These are phyloP conservation scores for Aspergillus unguis DNA, from an alignment of 2,329 filamentous ascomycete genomes.

Conservation along the genomic window DNA sequence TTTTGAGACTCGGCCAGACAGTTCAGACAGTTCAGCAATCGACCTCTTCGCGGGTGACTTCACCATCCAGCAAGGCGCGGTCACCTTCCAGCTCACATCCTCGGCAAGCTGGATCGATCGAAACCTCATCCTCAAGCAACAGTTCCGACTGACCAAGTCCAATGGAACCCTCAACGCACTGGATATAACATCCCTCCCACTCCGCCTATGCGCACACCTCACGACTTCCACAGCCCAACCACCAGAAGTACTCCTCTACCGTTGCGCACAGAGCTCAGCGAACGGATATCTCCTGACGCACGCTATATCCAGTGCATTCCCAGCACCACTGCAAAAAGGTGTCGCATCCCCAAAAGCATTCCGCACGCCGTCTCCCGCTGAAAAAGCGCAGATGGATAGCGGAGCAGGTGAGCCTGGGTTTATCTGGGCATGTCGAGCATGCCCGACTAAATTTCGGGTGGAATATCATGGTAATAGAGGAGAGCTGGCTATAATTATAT, in stretches of 20 bases:
- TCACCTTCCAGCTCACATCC: neutral
- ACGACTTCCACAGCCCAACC: neutral
- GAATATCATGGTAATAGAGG: neutral
- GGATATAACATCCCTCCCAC: neutral
- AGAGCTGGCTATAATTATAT: neutral
- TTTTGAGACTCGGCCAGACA: neutral
- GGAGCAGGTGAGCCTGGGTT: neutral
- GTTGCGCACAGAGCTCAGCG: neutral
- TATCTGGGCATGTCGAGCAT: conserved; percentile 1
- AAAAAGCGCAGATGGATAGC: neutral
- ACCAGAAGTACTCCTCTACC: neutral
- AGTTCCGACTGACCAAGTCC: neutral
- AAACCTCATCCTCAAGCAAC: neutral
- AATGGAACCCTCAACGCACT: neutral
- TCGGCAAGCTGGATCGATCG: neutral
- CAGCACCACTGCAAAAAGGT: neutral
- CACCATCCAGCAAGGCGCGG: neutral
- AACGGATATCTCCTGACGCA: neutral
- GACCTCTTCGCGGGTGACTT: conserved; percentile 1
- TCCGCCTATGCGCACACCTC: conserved; percentile 6
- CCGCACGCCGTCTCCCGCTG: neutral
- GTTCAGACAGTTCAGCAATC: neutral
- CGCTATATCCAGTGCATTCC: neutral
- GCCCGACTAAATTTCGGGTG: conserved; percentile 4
- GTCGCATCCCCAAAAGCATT: neutral